Evolutionary conservation across 805 yeast species (phyloP), one percentile per base, ranked within the genome.

Genomic region (Metschnikowia cubensis): DNA sequence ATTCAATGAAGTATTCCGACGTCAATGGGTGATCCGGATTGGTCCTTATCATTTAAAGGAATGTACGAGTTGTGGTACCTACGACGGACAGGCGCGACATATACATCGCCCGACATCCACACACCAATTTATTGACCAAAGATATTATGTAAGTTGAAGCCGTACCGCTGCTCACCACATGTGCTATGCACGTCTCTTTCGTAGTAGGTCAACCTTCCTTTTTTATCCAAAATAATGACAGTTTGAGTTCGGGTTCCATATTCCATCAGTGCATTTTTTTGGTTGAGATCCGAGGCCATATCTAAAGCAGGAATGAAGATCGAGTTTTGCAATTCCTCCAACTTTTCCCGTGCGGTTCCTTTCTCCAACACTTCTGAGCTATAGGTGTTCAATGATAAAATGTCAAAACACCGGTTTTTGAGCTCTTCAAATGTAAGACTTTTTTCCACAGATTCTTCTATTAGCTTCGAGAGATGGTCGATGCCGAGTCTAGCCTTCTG

Each of bases 191-290:
- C 57, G 49, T 80, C 79, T 43, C 74, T 70, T 62, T 90, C 96
- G 13, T 78, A 69, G 64, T 86, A 87, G 44, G 77, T 76, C 18
- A 86, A 67, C 11, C 35, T 68, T 50, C 59, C 87, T 74, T 36
- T 60, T 50, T 73, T 75, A 59, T 80, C 81, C 8, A 87, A 74
- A 20, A 88, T 58, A 3, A 89, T 74, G 1, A 89, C 78, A 0
- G 96, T 89, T 64, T 90, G 96, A 0, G 96, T 87, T 48, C 97
- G 70, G 0, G 97, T 90, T 0, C 97, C 97, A 62, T 89, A 91
- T 59, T 73, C 82, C 20, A 71, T 65, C 45, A 20, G 20, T 8
- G 45, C n/a, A 6, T 42, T 51, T 4, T 34, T 20, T 21, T 43
- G n/a, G 22, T 25, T 29, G 29, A 17, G 17, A 10, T 33, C 48